Evolutionary conservation across 2,329 filamentous ascomycete species (phyloP), one percentile per base, ranked within the genome.

Genomic region (Dryadomyces quercivorus): DNA sequence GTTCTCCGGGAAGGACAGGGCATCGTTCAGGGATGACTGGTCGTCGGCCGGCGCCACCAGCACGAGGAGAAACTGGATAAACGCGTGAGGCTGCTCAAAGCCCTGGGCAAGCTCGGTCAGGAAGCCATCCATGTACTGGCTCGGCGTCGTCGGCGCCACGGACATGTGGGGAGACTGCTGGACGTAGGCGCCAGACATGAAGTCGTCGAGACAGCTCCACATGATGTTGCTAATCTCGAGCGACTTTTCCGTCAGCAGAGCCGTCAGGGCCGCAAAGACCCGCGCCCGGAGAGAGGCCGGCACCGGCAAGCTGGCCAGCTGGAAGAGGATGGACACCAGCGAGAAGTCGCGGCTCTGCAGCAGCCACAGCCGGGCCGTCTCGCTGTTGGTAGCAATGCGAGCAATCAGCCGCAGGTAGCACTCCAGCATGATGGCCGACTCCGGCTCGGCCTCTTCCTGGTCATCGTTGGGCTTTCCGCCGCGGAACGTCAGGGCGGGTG

Each of bases 381-480:
- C 74, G 63, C 88, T 95, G 64, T 92, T 82, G 21, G 78, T 76
- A 58, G 85, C 84, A 10, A 98, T 74, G 66, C 94, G 89, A 3
- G 88, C 82, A 62, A 95, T 86, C 5, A 98, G 77, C 34, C 92
- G 83, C 52, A 98, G 75, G 66, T 97, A 97, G 61, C 89, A 92
- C 65, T 96, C 90, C 31, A 98, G 76, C 88, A 98, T 96, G 70
- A 95, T 87, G n/a, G 86, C 84, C 44, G 88, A 94, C 67, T 98
- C 94, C 4, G 90, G 88, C 65, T 96, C 92, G 31, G 78, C 76
- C 65, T 95, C 90, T 57, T 88, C 82, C 57, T 85, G 78, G 47
- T 86, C 83, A 18, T 73, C 74, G 46, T 79, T 73, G 48, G 80
- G 72, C 65, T 88, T 85, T 49, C 78, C 76, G 53, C 76, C 67